Conservation (phyloP, 2,329 filamentous ascomycete genomes). For the Davidsoniella neocaledoniae region DNA sequence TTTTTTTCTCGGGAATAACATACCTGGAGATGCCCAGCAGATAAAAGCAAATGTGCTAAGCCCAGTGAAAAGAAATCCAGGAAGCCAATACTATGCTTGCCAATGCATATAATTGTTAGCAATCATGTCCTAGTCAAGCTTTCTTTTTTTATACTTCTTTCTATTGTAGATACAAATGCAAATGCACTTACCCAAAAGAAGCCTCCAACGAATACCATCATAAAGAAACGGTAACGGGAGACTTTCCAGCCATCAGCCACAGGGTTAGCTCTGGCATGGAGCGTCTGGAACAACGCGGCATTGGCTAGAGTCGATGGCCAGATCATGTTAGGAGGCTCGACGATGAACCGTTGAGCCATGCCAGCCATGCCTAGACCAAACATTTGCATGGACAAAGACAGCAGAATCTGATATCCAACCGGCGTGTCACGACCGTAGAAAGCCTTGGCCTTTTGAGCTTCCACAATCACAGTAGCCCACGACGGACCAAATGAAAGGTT, state of each 20-base stretch:
- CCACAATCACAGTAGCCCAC: constrained; percentile 25
- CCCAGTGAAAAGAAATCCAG: constrained; percentile 29
- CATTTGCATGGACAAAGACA: constrained; percentile 36
- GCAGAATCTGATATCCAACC: constrained; percentile 35
- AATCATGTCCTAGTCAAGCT: too few relatives aligned
- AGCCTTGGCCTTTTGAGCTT: constrained; percentile 28
- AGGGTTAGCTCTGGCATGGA: constrained; percentile 31
- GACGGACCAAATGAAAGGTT: constrained; percentile 20
- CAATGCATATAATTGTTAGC: too few relatives aligned
- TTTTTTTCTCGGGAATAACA: not conserved
- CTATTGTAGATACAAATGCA: constrained; percentile 17
- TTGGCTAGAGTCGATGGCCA: constrained; percentile 41
- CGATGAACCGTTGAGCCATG: constrained; percentile 34
- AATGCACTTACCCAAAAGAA: constrained; percentile 23
- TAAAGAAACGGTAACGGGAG: constrained; percentile 44
- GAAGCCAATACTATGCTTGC: constrained; percentile 31
- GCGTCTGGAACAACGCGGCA: constrained; percentile 31
- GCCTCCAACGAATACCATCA: constrained; percentile 35
- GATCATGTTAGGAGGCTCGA: constrained; percentile 38
- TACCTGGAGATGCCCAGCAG: constrained; percentile 39
- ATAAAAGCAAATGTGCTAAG: constrained; percentile 40
- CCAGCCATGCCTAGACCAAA: constrained; percentile 42
- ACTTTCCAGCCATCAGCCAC: constrained; percentile 42
- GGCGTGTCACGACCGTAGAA: constrained; percentile 40
- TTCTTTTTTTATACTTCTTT: too few relatives aligned